Percentiles rank a stretch among this genome's conserved stretches.
phyloP scores from a whole-genome alignment of 2,329 filamentous ascomycete genomes.

The Pyrenochaeta sp. region DNA sequence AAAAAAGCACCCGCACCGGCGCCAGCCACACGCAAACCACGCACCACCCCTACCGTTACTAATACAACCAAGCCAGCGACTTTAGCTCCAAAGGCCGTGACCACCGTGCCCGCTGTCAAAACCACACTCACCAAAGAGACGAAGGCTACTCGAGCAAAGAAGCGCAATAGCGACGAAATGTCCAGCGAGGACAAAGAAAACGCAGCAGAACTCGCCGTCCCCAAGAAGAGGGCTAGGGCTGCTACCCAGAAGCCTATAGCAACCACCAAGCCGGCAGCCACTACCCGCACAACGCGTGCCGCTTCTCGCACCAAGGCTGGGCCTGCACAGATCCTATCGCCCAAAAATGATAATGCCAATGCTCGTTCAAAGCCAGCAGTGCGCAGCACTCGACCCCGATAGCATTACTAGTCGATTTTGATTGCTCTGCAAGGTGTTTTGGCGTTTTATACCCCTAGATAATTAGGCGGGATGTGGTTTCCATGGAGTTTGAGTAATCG shows the following conservation, averaged over 20 bases:
- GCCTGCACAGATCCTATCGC: conserved; percentile 27
- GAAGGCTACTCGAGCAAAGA: conserved; percentile 28
- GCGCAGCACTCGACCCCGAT: conserved; percentile 26
- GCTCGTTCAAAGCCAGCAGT: conserved; percentile 25
- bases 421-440: conserved; percentile 16
- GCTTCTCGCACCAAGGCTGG: conserved; percentile 30
- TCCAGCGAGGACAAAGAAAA: conserved; percentile 43
- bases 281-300: conserved; percentile 31
- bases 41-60: neutral
- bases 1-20: conserved; percentile 15
- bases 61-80: neutral
- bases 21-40: conserved; percentile 16
- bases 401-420: conserved; percentile 21
- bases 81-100: neutral
- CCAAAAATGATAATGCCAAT: conserved; percentile 31
- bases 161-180: conserved; percentile 38
- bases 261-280: conserved; percentile 14
- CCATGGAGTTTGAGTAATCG: conserved; percentile 15
- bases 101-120: conserved; percentile 20
- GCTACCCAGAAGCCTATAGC: conserved; percentile 15
- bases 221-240: conserved; percentile 30
- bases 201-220: conserved; percentile 22
- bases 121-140: conserved; percentile 8
- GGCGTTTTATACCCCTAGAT: conserved; percentile 16
- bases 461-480: neutral